Evolutionary conservation across 2,329 filamentous ascomycete species (phyloP).

Genomic region (Talaromyces sp.): DNA sequence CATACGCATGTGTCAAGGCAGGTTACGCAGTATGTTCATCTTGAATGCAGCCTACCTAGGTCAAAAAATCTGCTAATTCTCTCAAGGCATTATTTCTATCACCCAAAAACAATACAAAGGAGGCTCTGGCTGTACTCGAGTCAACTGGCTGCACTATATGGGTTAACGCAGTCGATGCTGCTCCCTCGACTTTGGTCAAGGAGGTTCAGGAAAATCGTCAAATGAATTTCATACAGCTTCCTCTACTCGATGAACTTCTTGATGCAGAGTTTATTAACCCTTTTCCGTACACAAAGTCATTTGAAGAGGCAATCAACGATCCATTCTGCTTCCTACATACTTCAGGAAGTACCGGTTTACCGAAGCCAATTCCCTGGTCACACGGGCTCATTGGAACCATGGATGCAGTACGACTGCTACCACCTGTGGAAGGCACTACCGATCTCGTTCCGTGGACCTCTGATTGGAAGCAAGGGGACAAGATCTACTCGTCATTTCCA

Average conservation of each 20-base stretch:
- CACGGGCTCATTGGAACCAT: slow-evolving; percentile 21
- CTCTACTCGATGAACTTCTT: slow-evolving; percentile 8
- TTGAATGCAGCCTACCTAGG: background rate
- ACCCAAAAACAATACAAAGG: slow-evolving; percentile 7
- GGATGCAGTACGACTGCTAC: slow-evolving; percentile 18
- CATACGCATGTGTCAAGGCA: slow-evolving; percentile 8
- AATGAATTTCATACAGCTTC: slow-evolving; percentile 5
- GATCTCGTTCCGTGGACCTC: slow-evolving; percentile 6
- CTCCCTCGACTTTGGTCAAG: background rate
- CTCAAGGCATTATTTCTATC: slow-evolving; percentile 7
- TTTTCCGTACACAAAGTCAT: slow-evolving; percentile 26
- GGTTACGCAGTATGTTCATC: slow-evolving; percentile 8
- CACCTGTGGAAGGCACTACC: slow-evolving; percentile 3
- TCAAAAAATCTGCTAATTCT: background rate
- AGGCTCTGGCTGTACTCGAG: slow-evolving; percentile 1
- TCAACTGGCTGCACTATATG: slow-evolving; percentile 5
- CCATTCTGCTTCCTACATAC: slow-evolving; percentile 36
- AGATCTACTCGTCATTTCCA: slow-evolving; percentile 11
- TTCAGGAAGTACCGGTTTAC: slow-evolving; percentile 34
- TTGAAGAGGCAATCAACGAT: slow-evolving; percentile 33
- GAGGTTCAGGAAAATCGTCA: background rate
- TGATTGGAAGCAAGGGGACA: slow-evolving; percentile 10
- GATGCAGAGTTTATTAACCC: background rate
- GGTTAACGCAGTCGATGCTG: background rate
- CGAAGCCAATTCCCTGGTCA: slow-evolving; percentile 34